These are phyloP conservation scores for Dactylellina sp. DNA, from an alignment of 2,329 filamentous ascomycete genomes.

Conservation along the genomic window DNA sequence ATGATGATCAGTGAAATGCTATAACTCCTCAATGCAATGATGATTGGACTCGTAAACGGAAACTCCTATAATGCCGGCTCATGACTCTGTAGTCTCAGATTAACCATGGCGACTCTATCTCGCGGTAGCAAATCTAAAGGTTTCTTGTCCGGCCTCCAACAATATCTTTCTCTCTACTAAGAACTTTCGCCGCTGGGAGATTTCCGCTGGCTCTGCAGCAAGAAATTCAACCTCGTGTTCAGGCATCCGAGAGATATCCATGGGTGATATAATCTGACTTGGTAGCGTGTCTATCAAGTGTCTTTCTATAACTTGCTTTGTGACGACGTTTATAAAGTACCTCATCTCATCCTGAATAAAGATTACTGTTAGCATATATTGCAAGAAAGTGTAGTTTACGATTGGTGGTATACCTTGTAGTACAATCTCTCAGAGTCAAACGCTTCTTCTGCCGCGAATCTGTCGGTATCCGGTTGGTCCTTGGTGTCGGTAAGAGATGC, in stretches of 20 bases:
- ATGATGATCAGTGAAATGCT: too few relatives aligned
- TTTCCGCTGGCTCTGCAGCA: constrained; percentile 30
- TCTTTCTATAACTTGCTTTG: constrained; percentile 47
- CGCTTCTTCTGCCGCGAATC: constrained; percentile 32
- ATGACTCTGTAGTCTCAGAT: neutral
- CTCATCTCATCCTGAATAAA: constrained; percentile 29
- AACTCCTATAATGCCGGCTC: neutral
- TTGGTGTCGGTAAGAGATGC: constrained; percentile 3
- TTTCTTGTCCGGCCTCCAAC: constrained; percentile 29
- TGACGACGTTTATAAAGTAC: constrained; percentile 48
- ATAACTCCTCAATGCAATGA: too few relatives aligned
- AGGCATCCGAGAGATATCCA: constrained; percentile 44
- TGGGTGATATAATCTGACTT: constrained; percentile 40
- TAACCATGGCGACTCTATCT: constrained; percentile 6
- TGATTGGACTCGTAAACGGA: neutral
- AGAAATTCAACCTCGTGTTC: constrained; percentile 40
- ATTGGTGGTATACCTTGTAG: constrained; percentile 17
- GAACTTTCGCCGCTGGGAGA: constrained; percentile 31
- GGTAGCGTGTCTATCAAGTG: constrained; percentile 41
- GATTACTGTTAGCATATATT: neutral
- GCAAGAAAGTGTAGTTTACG: neutral
- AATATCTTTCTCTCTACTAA: constrained; percentile 25
- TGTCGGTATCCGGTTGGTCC: constrained; percentile 28
- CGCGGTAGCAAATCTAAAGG: constrained; percentile 39
- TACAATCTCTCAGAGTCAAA: constrained; percentile 42